A percentile compares a stretch with the other conserved stretches of the same genome.
Conservation (phyloP, 371 early-diverging fungal genomes). For the Mortierella sp. region DNA sequence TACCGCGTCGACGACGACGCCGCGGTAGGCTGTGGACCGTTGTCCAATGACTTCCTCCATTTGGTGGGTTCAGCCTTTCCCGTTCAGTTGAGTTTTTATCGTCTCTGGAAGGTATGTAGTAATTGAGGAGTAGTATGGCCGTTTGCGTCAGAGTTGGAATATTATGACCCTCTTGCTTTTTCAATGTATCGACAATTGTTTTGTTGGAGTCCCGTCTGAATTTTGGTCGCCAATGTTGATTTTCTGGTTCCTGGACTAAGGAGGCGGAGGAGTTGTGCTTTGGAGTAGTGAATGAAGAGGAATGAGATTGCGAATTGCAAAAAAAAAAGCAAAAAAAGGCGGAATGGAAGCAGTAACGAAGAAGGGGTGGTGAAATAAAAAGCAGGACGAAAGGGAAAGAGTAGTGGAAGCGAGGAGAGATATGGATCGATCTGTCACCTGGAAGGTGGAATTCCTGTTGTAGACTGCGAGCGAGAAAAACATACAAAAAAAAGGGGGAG, state of each 20-base stretch:
- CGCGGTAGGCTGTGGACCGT: slow-evolving; percentile 35
- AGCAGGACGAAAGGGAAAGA: slow-evolving; percentile 1
- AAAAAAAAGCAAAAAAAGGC: not conserved
- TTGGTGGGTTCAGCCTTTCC: no score
- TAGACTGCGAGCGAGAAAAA: no score
- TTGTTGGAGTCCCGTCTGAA: no score
- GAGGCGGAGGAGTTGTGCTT: not conserved
- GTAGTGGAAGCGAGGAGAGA: slow-evolving; percentile 1
- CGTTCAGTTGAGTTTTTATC: no score
- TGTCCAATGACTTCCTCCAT: slow-evolving; percentile 32
- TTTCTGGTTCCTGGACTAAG: no score
- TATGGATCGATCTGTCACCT: slow-evolving; percentile 15
- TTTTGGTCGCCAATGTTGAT: no score
- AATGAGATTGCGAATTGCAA: no score
- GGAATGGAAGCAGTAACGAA: slow-evolving; percentile 1
- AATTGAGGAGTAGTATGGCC: no score
- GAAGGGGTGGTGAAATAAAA: not conserved
- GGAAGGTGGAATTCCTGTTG: slow-evolving; percentile 15
- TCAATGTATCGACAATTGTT: no score
- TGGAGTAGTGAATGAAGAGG: not conserved
- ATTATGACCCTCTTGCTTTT: no score
- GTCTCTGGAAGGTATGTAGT: no score
- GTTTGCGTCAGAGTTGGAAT: no score
- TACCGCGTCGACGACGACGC: slow-evolving; percentile 72
- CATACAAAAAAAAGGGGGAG: slow-evolving; percentile 4